Percentiles rank a stretch among this genome's conserved stretches.
Evolutionary conservation across 495 filamentous ascomycete species (phyloP).

Genomic region (Neurospora tetrasperma): DNA sequence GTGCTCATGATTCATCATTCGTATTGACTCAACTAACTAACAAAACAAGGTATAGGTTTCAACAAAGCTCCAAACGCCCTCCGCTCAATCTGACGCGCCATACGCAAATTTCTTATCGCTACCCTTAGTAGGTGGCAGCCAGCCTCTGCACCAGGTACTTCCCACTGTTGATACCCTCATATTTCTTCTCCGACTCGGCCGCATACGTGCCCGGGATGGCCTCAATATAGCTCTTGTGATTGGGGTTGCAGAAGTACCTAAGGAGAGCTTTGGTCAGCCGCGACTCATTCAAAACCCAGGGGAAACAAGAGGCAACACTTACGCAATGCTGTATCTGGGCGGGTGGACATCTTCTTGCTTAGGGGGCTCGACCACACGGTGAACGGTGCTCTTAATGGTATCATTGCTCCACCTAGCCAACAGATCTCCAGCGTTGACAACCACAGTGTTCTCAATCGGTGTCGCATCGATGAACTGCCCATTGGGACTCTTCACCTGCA

Average conservation of each 20-base stretch:
- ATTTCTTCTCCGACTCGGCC: slow-evolving; percentile 61
- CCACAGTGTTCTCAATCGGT: slow-evolving; percentile 72
- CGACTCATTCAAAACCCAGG: background rate
- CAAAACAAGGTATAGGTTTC: background rate
- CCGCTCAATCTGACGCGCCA: background rate
- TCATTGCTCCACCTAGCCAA: slow-evolving; percentile 87
- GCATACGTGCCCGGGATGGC: slow-evolving; percentile 79
- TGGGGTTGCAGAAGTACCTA: slow-evolving; percentile 86
- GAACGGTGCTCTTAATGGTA: slow-evolving; percentile 75
- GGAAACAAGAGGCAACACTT: slow-evolving; percentile 15
- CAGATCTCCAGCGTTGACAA: slow-evolving; percentile 87
- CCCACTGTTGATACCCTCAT: slow-evolving; percentile 64
- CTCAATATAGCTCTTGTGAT: slow-evolving; percentile 68
- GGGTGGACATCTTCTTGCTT: slow-evolving; percentile 41
- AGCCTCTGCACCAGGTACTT: slow-evolving; percentile 78
- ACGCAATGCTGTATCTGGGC: slow-evolving; percentile 59
- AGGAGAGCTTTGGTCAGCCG: slow-evolving; percentile 6
- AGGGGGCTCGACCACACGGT: slow-evolving; percentile 83
- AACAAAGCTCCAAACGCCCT: background rate
- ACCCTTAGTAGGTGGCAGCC: slow-evolving; percentile 52
- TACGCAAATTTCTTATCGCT: background rate
- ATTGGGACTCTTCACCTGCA: slow-evolving; percentile 72
- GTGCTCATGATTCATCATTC: background rate
- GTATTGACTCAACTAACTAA: background rate
- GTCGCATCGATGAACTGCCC: slow-evolving; percentile 74